Evolutionary conservation across 23 red algal species (phyloP), one percentile per base, ranked within the genome.

Genomic region (Gracilaria gracilis): DNA sequence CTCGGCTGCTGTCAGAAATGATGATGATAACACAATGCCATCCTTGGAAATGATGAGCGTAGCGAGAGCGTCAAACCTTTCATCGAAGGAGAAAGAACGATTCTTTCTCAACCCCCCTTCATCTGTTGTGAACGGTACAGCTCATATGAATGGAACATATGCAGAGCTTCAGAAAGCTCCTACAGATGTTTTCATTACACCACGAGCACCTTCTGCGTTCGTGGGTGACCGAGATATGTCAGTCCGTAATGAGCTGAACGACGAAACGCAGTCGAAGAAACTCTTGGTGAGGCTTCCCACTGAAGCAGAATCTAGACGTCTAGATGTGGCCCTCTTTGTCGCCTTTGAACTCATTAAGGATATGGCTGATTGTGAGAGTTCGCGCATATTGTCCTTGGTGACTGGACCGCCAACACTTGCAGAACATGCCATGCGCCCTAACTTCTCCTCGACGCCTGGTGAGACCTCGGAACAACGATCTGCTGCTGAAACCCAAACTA

Each of bases 311-410:
- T 75, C 64, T 14, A 61, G 89, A 51, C 25, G 89, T 5, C 61
- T 92, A 44, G 89, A 92, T 58, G n/a, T 79, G 46, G 89, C 89
- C 11, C 57, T 92, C 19, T 59, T 71, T 40, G 80, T 92, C 12
- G 89, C 89, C 21, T 84, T 53, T 75, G 89, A 84, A 36, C 46
- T 92, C 21, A 76, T 92, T 6, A 38, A 21, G 25, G 89, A 62
- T 28, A 78, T 92, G 61, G 89, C 67, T 44, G 78, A 83, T 65
- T 57, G 23, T n/a, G 89, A 83, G 46, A 79, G 55, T 61, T 75
- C 79, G 9, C 89, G 89, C 5, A 76, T 92, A 28, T 55, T 92
- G 79, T 92, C 62, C 21, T 57, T 92, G 38, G 36, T 92, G 9
- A 78, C 79, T 59, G 89, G 89, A 17, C 79, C 89, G 23, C 89